Evolutionary conservation across 768 basidiomycete species (phyloP).

Genomic region (Pleurotus tuoliensis): DNA sequence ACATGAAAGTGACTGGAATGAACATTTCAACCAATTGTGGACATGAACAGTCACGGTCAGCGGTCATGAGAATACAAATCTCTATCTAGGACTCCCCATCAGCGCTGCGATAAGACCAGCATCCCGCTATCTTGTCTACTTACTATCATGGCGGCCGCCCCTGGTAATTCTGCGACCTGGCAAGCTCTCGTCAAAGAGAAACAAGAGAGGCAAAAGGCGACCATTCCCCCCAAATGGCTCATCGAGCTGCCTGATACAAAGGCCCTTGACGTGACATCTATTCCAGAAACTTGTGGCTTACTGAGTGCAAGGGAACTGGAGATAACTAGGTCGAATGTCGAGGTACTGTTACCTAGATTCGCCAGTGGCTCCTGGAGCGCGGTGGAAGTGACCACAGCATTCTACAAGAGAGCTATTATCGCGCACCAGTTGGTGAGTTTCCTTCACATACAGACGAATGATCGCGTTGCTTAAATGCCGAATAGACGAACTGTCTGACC

Average conservation of each 20-base stretch:
- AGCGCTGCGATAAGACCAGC: no score
- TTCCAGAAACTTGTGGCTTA: conserved; percentile 49
- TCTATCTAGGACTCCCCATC: no score
- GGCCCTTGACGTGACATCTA: conserved; percentile 42
- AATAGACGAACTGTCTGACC: conserved; percentile 75
- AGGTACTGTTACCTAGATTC: conserved; percentile 40
- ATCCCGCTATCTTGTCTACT: no score
- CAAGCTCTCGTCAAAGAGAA: conserved; percentile 26
- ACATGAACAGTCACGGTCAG: not conserved
- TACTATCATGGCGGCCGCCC: no score
- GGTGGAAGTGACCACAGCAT: conserved; percentile 56
- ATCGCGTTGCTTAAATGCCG: not conserved
- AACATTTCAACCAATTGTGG: not conserved
- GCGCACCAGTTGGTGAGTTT: conserved; percentile 60
- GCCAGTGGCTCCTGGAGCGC: conserved; percentile 46
- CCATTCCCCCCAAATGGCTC: conserved; percentile 55
- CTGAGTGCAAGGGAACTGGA: conserved; percentile 50
- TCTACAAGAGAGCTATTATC: conserved; percentile 62
- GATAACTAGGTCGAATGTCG: conserved; percentile 54
- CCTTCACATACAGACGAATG: no score
- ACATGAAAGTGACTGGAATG: no score
- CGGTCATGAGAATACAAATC: not conserved
- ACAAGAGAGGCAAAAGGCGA: conserved; percentile 42
- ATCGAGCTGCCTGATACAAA: conserved; percentile 34
- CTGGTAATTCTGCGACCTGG: conserved; percentile 15